phyloP scores from a whole-genome alignment of 2,329 filamentous ascomycete genomes.

The Penicillium sp. region DNA sequence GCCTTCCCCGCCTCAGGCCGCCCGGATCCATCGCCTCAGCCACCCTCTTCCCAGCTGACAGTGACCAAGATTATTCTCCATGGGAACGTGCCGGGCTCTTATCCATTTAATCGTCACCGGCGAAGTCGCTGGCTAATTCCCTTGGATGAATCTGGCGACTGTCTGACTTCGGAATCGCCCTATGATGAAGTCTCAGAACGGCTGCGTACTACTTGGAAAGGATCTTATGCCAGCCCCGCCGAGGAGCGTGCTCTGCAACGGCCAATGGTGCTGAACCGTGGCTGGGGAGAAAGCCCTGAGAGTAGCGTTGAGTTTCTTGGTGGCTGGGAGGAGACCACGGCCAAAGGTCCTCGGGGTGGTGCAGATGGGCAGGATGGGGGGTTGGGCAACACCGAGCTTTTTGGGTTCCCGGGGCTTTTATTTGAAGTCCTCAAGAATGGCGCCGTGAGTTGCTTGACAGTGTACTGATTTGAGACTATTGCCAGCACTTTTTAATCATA shows the following conservation, averaged over 20 bases:
- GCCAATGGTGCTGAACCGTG: conserved; percentile 82
- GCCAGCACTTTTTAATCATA: neutral
- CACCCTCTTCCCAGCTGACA: conserved; percentile 62
- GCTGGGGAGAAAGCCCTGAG: conserved; percentile 87
- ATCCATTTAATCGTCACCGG: conserved; percentile 92
- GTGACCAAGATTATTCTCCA: conserved; percentile 92
- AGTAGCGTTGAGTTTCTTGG: conserved; percentile 83
- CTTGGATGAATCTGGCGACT: conserved; percentile 40
- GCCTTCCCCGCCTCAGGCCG: conserved; percentile 54
- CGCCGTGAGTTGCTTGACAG: conserved; percentile 81
- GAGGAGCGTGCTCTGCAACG: conserved; percentile 54
- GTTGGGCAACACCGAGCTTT: conserved; percentile 76
- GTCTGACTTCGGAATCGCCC: conserved; percentile 70
- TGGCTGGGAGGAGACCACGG: conserved; percentile 75
- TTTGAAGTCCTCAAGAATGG: conserved; percentile 97
- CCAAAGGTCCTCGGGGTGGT: conserved; percentile 43
- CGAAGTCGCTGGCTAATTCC: conserved; percentile 81
- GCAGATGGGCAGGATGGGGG: conserved; percentile 47
- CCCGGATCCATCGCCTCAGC: conserved; percentile 28
- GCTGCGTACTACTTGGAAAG: conserved; percentile 68
- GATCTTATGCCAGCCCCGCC: conserved; percentile 56
- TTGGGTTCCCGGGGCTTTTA: conserved; percentile 87
- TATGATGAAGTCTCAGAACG: conserved; percentile 70
- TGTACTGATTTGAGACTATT: conserved; percentile 60
- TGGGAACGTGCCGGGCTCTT: conserved; percentile 91